Evolutionary conservation across 2,329 filamentous ascomycete species (phyloP), one percentile per base, ranked within the genome.

Genomic region (Talaromyces verruculosus): DNA sequence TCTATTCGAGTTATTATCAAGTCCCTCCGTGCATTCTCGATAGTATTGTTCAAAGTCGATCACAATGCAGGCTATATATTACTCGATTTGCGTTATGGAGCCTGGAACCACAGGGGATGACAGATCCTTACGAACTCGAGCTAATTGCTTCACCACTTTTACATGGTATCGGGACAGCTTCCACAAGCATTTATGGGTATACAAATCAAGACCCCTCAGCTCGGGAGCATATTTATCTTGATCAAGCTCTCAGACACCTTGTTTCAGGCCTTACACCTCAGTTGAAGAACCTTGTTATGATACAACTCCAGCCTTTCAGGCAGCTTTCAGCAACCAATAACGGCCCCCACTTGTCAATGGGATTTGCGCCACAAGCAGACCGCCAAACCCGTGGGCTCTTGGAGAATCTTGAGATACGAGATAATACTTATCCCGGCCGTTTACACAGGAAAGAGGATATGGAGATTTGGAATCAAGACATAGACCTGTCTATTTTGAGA

Each of bases 1-100:
- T 57, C 35, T 57, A 35, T 19, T 35, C 28, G 6, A 35, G 51
- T 19, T 35, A 37, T 33, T 35, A 37, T 19, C 51, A 57, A 35
- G 7, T 57, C 51, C 51, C 51, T n/a, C 51, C 51, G 15, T 57
- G 51, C 17, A 30, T 57, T 17, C 35, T 57, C 7, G 30, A 57
- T 33, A n/a, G 51, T n/a, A 17, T 57, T 57, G 13, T n/a, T 17
- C 37, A 17, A 41, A 41, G 37, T 41, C 51, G 35, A 35, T 37
- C 51, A n/a, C 30, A 19, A n/a, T 57, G 51, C 51, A 57, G 51
- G 35, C 51, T 57, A 57, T 35, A 33, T 35, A 57, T 57, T n/a
- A 57, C 28, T 13, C 51, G 30, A n/a, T 57, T 57, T 35, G 28
- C 28, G 28, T 37, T 57, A 13, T 57, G 51, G 51, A 57, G 51